Conservation (phyloP, 768 basidiomycete genomes). For the Amanita rimosa region DNA sequence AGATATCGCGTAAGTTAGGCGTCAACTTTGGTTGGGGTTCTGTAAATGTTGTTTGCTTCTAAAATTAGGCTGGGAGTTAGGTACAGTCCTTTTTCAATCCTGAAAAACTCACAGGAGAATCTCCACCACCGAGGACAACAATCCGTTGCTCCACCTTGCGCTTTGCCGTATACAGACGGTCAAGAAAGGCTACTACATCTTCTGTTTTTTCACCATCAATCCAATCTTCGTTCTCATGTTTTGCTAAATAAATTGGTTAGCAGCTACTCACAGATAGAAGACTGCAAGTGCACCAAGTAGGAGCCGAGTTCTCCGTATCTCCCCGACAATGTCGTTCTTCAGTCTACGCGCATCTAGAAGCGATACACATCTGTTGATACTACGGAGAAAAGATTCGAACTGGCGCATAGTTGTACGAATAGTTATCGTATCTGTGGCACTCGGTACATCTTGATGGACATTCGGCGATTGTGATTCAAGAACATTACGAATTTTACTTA, state of each 20-base stretch:
- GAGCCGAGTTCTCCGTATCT: constrained; percentile 72
- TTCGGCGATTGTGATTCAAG: constrained; percentile 70
- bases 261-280: neutral
- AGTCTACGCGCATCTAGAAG: constrained; percentile 82
- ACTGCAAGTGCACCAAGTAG: constrained; percentile 42
- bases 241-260: constrained; percentile 32
- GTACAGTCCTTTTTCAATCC: neutral
- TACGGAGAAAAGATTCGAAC: constrained; percentile 85
- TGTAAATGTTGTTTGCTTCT: constrained; percentile 29
- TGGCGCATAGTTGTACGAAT: constrained; percentile 71
- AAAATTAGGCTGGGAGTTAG: neutral
- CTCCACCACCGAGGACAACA: constrained; percentile 57
- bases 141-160: constrained; percentile 82
- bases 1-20: constrained; percentile 63
- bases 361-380: constrained; percentile 73
- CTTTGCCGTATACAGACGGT: constrained; percentile 83
- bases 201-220: constrained; percentile 81
- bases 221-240: constrained; percentile 82
- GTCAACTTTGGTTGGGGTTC: constrained; percentile 35
- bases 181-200: constrained; percentile 77
- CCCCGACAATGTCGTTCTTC: constrained; percentile 88
- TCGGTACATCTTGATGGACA: constrained; percentile 29
- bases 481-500: constrained; percentile 78
- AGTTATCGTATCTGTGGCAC: constrained; percentile 62
- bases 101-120: constrained; percentile 39